These are phyloP conservation scores for Nepenthes gracilis DNA, from an alignment of 148 eudicot genomes.

Conservation along the genomic window DNA sequence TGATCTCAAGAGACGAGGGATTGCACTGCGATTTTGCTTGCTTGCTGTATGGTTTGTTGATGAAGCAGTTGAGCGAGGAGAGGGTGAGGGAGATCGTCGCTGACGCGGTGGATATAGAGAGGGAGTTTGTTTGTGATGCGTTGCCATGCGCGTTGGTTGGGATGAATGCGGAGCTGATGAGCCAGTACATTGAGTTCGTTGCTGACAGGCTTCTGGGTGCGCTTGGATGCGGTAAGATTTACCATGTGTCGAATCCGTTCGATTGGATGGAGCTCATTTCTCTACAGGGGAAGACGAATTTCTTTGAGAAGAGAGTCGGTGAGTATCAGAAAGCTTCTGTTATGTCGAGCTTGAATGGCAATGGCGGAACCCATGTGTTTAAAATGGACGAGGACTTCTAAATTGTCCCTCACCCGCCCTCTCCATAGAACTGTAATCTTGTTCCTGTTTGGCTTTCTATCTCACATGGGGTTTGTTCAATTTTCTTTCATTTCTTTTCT, in stretches of 20 bases:
- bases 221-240: constrained; percentile 43
- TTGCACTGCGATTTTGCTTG: constrained; percentile 78
- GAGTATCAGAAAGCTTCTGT: constrained; percentile 81
- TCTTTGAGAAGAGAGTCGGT: constrained; percentile 84
- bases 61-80: constrained; percentile 40
- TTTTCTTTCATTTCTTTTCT: no score
- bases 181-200: constrained; percentile 72
- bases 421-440: no score
- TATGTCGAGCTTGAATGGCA: constrained; percentile 49
- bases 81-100: constrained; percentile 36
- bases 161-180: constrained; percentile 65
- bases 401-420: not conserved
- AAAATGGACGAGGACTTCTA: constrained; percentile 67
- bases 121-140: constrained; percentile 71
- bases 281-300: constrained; percentile 72
- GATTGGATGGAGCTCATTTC: constrained; percentile 83
- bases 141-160: constrained; percentile 60
- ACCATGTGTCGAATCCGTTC: constrained; percentile 48
- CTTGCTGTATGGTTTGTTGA: constrained; percentile 36
- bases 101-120: constrained; percentile 61
- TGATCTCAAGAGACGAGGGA: constrained; percentile 71
- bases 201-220: constrained; percentile 54
- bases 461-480: no score
- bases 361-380: constrained; percentile 45
- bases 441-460: no score